Evolutionary conservation across 805 yeast species (phyloP), one percentile per base, ranked within the genome.

Genomic region (Wickerhamomyces hampshirensis): DNA sequence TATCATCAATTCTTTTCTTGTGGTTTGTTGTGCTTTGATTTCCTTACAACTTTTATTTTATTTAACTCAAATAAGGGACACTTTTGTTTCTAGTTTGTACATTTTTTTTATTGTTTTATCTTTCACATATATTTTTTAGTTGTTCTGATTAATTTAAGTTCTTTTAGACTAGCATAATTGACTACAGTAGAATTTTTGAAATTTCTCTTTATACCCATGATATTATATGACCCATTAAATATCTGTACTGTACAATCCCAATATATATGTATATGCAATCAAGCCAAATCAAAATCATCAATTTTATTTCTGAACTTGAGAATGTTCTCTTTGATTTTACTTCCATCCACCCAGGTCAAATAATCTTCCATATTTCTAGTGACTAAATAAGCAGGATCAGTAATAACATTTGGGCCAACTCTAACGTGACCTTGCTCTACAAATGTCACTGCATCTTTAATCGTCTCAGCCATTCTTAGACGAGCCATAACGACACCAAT

Each of bases 401-500:
- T 89, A 30, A 94, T 81, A 18, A 94, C 82, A 56, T 87, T 84
- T 10, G 98, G 98, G 0, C 99, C 99, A 6, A 93, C 95, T 49
- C 98, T 74, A 3, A 93, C 95, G 55, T 93, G 98, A 3, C 99
- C 99, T 59, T 93, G 98, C 56, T 93, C 97, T 11, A 94, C 73
- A 57, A 85, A 86, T 32, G 85, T 85, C 18, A 89, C 84, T 0
- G 98, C 98, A 60, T 89, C 97, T 19, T 73, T 65, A 18, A 91
- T 70, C 29, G 81, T 84, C 53, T 91, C 88, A 0, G 96, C 89
- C 99, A 93, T 94, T 53, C 83, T 85, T 48, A 89, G 66, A 40
- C 96, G 74, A 52, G 91, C 87, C 96, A 93, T 85, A 30, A 93
- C 91, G 28, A 91, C 96, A 7, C 94, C 95, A 19, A 93, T 75